These are phyloP conservation scores for Neurospora cerealis DNA, from an alignment of 495 filamentous ascomycete species.

Conservation along the genomic window DNA sequence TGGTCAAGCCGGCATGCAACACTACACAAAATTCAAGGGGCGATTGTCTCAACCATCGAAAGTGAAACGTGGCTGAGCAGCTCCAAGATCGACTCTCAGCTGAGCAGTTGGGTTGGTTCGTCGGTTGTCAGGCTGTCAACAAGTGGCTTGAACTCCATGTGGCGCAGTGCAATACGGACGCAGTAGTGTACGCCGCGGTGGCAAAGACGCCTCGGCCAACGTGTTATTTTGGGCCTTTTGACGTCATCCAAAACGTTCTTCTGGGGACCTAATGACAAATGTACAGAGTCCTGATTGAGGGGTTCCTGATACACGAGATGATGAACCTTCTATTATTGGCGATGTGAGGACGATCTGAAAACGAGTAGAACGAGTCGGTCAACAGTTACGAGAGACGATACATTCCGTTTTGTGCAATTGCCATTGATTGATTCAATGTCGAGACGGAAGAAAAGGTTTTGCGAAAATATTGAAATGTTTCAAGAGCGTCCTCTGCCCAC, in stretches of 20 bases:
- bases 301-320: not conserved
- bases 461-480: not conserved
- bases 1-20: not conserved
- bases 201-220: not conserved
- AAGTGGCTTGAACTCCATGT: not conserved
- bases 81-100: not conserved
- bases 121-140: not conserved
- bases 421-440: not conserved
- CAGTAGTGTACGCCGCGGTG: not conserved
- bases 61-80: not conserved
- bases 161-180: not conserved
- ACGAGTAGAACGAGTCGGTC: not conserved
- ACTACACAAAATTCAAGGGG: not conserved
- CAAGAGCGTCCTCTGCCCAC: not conserved
- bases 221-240: not conserved
- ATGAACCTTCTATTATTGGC: not conserved
- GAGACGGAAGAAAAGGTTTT: not conserved
- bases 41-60: conserved; percentile 12
- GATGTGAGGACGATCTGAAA: not conserved
- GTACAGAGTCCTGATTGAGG: not conserved
- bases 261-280: not conserved
- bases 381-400: not conserved
- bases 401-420: not conserved
- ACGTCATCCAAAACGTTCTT: not conserved
- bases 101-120: not conserved